A percentile compares a stretch with the other conserved stretches of the same genome.
These are phyloP conservation scores for Streptanthus diversifolius DNA, from an alignment of 345 rosid genomes.

Conservation along the genomic window DNA sequence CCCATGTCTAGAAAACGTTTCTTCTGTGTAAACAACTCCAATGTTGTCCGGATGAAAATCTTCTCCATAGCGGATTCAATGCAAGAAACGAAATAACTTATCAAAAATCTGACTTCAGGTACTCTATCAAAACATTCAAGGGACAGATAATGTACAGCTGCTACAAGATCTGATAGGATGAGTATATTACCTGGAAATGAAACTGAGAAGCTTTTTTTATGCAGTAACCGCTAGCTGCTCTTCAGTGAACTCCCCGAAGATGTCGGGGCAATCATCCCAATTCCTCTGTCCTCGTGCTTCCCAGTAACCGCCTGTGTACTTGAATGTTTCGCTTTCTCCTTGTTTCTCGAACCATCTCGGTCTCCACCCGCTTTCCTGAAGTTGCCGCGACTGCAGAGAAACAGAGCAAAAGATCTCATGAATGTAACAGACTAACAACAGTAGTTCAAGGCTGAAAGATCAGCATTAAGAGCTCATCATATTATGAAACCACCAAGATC, in stretches of 20 bases:
- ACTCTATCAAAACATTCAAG: background rate
- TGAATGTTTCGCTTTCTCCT: conserved; percentile 62
- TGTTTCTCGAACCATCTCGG: conserved; percentile 81
- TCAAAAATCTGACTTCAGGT: background rate
- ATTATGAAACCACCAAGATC: too few species aligned
- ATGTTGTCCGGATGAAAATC: background rate
- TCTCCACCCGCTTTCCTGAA: conserved; percentile 93
- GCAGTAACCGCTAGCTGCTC: conserved; percentile 43
- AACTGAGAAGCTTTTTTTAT: conserved; percentile 5
- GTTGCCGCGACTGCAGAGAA: conserved; percentile 61
- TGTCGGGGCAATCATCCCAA: conserved; percentile 84
- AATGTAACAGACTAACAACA: background rate
- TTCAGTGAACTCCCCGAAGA: conserved; percentile 72
- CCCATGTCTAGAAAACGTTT: background rate
- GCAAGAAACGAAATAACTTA: background rate
- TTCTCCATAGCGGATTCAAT: background rate
- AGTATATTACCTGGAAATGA: conserved; percentile 17
- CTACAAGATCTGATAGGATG: background rate
- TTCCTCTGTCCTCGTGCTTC: conserved; percentile 63
- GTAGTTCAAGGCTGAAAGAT: background rate
- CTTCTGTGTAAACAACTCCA: conserved; percentile 16
- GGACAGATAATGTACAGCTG: background rate
- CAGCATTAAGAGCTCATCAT: background rate
- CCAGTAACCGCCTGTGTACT: conserved; percentile 82
- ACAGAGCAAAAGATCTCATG: background rate